Conservation (phyloP, 805 yeast species). For the Torulaspora indica region DNA sequence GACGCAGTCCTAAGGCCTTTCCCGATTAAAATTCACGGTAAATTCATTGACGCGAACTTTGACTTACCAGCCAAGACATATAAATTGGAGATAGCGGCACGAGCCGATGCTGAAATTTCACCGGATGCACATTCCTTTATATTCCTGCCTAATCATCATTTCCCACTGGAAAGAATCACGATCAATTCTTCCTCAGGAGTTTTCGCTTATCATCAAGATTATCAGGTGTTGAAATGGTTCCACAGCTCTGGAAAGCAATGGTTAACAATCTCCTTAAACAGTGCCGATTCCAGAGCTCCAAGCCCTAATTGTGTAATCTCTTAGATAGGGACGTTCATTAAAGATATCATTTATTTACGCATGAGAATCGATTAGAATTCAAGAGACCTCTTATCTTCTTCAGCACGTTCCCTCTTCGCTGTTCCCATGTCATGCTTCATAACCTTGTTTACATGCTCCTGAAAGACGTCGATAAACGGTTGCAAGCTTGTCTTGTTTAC, state of each 20-base stretch:
- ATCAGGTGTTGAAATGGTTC: constrained; percentile 66
- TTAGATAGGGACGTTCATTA: constrained; percentile 1
- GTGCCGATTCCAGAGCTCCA: constrained; percentile 4
- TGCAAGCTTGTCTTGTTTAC: constrained; percentile 61
- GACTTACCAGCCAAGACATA: constrained; percentile 48
- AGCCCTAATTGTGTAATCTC: constrained; percentile 15
- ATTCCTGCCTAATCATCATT: constrained; percentile 71
- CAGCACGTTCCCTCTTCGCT: constrained; percentile 40
- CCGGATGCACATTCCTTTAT: constrained; percentile 43
- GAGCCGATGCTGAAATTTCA: constrained; percentile 17
- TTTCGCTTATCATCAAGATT: constrained; percentile 46
- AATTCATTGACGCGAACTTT: constrained; percentile 51
- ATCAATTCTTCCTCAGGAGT: constrained; percentile 54
- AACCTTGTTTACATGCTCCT: constrained; percentile 54
- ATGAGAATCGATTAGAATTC: constrained; percentile 4
- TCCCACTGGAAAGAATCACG: constrained; percentile 44
- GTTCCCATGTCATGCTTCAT: constrained; percentile 47
- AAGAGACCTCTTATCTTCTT: constrained; percentile 4
- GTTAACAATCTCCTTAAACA: constrained; percentile 24
- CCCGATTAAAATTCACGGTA: constrained; percentile 61
- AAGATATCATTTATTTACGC: not conserved
- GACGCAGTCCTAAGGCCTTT: constrained; percentile 76
- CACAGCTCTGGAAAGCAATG: constrained; percentile 46
- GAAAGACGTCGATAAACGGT: constrained; percentile 65
- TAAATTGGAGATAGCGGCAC: constrained; percentile 43